Conservation (phyloP, 495 filamentous ascomycete species). For the Hypoxylon fragiforme region DNA sequence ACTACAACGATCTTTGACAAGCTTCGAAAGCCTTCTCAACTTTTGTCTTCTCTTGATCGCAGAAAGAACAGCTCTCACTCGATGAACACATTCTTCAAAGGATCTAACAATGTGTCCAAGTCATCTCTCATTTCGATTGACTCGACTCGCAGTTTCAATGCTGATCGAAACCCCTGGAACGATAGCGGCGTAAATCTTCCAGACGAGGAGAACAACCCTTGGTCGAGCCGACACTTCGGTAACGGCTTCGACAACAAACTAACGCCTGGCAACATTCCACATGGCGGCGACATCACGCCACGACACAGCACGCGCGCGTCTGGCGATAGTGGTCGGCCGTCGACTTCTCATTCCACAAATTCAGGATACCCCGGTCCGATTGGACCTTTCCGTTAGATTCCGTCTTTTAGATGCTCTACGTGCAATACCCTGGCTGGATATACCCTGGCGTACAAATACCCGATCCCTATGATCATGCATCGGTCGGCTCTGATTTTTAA, state of each 20-base stretch:
- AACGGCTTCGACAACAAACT: conserved; percentile 67
- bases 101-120: conserved; percentile 90
- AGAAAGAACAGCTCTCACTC: conserved; percentile 89
- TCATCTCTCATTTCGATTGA: conserved; percentile 93
- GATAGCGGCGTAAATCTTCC: conserved; percentile 91
- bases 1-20: conserved; percentile 85
- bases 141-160: conserved; percentile 78
- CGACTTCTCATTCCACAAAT: conserved; percentile 88
- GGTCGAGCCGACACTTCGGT: conserved; percentile 62
- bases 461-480: conserved; percentile 57
- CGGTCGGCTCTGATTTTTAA: conserved; percentile 55
- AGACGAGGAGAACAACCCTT: conserved; percentile 75
- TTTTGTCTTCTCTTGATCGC: conserved; percentile 88
- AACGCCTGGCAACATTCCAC: conserved; percentile 65
- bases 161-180: conserved; percentile 96
- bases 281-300: conserved; percentile 76
- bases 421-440: conserved; percentile 59
- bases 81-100: conserved; percentile 84
- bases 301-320: conserved; percentile 79
- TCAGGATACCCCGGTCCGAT: conserved; percentile 91
- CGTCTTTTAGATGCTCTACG: conserved; percentile 46
- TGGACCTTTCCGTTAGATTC: conserved; percentile 79
- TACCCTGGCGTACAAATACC: conserved; percentile 59
- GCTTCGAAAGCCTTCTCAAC: conserved; percentile 83
- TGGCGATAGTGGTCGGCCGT: conserved; percentile 87